Evolutionary conservation across 2,329 filamentous ascomycete species (phyloP).

Genomic region (Penicillium sp.): DNA sequence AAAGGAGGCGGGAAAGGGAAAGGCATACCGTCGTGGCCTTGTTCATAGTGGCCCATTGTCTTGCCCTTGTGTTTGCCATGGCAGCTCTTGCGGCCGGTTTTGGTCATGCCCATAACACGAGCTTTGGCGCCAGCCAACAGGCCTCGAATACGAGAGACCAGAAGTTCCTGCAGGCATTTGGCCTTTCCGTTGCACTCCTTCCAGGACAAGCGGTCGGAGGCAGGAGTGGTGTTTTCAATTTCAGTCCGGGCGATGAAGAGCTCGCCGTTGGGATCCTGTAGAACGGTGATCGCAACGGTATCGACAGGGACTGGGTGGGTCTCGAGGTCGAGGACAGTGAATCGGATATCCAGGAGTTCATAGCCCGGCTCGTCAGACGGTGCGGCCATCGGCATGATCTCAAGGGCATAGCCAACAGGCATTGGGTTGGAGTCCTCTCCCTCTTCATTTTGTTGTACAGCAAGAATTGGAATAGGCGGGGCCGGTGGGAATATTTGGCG

Average conservation of each 20-base stretch:
- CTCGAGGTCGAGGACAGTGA: slow-evolving; percentile 40
- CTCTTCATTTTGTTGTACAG: slow-evolving; percentile 32
- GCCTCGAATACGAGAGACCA: slow-evolving; percentile 33
- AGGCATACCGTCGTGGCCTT: slow-evolving; percentile 2
- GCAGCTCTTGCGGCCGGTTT: slow-evolving; percentile 26
- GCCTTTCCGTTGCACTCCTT: slow-evolving; percentile 36
- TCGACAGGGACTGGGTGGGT: slow-evolving; percentile 38
- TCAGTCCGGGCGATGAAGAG: slow-evolving; percentile 32
- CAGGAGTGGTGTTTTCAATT: slow-evolving; percentile 32
- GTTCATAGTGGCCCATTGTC: slow-evolving; percentile 3
- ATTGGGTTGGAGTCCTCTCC: slow-evolving; percentile 31
- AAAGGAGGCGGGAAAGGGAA: slow-evolving; percentile 8
- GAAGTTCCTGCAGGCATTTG: slow-evolving; percentile 32
- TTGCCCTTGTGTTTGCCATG: slow-evolving; percentile 20
- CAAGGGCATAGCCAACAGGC: slow-evolving; percentile 37
- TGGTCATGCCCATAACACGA: slow-evolving; percentile 28
- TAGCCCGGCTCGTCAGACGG: slow-evolving; percentile 26
- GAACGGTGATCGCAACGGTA: slow-evolving; percentile 35
- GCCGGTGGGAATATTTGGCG: slow-evolving; percentile 34
- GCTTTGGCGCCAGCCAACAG: slow-evolving; percentile 33
- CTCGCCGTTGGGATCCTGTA: slow-evolving; percentile 30
- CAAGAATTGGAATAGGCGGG: slow-evolving; percentile 25
- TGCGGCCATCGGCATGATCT: slow-evolving; percentile 28
- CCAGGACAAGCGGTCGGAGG: slow-evolving; percentile 34
- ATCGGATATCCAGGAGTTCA: slow-evolving; percentile 34